A percentile compares a stretch with the other conserved stretches of the same genome.
Evolutionary conservation across 2,329 filamentous ascomycete genomes (phyloP).

Genomic region (Scedosporium boydii): DNA sequence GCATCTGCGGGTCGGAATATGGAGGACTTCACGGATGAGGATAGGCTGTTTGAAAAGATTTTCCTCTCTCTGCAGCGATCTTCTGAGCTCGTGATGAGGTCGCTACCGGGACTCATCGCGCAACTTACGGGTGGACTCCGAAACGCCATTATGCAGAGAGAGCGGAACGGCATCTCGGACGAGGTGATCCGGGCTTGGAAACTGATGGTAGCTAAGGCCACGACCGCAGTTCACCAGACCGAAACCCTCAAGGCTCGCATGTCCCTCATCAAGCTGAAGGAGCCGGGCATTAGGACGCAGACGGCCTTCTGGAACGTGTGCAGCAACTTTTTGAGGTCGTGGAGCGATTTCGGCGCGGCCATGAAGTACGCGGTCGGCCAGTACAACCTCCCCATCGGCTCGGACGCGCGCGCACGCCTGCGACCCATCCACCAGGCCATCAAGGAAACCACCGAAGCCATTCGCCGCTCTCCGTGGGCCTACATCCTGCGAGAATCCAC

Average conservation of each 20-base stretch:
- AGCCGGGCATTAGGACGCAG: slow-evolving; percentile 63
- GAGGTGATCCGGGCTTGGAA: slow-evolving; percentile 58
- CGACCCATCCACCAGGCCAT: slow-evolving; percentile 74
- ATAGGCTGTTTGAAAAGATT: slow-evolving; percentile 72
- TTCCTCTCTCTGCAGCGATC: slow-evolving; percentile 67
- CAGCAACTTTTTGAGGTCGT: slow-evolving; percentile 63
- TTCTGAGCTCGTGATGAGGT: slow-evolving; percentile 62
- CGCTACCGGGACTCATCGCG: slow-evolving; percentile 58
- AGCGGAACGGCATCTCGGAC: slow-evolving; percentile 30
- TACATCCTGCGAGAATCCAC: slow-evolving; percentile 27
- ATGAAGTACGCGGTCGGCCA: slow-evolving; percentile 40
- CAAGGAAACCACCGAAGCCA: slow-evolving; percentile 68
- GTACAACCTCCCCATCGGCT: slow-evolving; percentile 42
- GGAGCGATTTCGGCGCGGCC: slow-evolving; percentile 54
- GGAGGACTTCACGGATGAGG: slow-evolving; percentile 63
- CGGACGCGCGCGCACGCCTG: slow-evolving; percentile 64
- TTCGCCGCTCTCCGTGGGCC: slow-evolving; percentile 51
- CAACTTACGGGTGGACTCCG: slow-evolving; percentile 58
- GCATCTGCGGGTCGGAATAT: slow-evolving; percentile 38
- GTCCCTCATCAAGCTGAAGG: slow-evolving; percentile 73
- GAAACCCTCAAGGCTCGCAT: slow-evolving; percentile 64
- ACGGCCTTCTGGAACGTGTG: slow-evolving; percentile 59
- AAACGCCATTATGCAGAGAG: slow-evolving; percentile 49
- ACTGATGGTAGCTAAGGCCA: slow-evolving; percentile 61
- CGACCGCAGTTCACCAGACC: slow-evolving; percentile 60